Evolutionary conservation across 805 yeast species (phyloP), one percentile per base, ranked within the genome.

Genomic region (Wickerhamomyces chambardii): DNA sequence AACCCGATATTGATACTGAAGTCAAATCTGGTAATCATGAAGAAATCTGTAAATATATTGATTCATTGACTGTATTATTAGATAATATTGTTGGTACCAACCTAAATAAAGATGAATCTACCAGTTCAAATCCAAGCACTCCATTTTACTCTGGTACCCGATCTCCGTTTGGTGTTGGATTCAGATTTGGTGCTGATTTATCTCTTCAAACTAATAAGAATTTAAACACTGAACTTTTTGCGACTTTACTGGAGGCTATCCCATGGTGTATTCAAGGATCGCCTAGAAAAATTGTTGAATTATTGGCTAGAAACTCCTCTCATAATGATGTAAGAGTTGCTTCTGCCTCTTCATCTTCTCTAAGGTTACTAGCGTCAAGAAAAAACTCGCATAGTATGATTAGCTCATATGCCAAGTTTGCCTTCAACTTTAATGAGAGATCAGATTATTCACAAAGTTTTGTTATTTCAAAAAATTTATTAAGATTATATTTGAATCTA

Each of bases 361-460:
- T 89, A 34, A 78, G 73, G 40, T 65, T 69, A 17, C 54, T 90
- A 17, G 86, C 94, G 2, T 63, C 78, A 1, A 74, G 73, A 33
- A 75, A 70, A 40, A 81, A 82, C 42, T 82, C 95, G 0, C 74
- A 79, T 32, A 68, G 74, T 2, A 62, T 89, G 29, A 70, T 87
- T 29, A 79, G 84, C 1, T 70, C 76, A 17, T 86, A 79, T 62
- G 84, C 95, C 1, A 78, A 83, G 45, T 74, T 75, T 39, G 84
- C 95, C 1, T 85, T 89, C 56, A 78, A 77, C 44, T 74, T 84
- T 40, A 84, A 78, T 42, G 95, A 86, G 39, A 76, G 75, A 42
- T 78, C 84, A 4, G 62, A 61, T 29, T 70, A 75, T 46, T 73
- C 78, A 35, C 62, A 74, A 18, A 73, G 75, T 2, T 76, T 74